Evolutionary conservation across 2,329 filamentous ascomycete genomes (phyloP), one percentile per base, ranked within the genome.

Genomic region (Triangularia setosa): DNA sequence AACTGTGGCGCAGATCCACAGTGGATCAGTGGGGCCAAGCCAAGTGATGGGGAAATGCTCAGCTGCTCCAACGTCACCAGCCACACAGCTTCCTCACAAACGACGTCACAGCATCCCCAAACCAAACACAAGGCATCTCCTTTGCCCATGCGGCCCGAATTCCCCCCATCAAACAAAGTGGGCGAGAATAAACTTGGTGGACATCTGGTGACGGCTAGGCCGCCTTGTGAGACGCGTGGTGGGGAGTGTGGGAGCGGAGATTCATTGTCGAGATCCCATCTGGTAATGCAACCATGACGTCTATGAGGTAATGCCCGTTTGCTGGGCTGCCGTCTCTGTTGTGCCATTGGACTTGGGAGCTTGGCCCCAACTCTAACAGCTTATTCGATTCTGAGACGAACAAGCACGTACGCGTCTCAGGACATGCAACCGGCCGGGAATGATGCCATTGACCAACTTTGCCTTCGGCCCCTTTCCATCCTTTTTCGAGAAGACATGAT

Each of bases 221-320:
- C 23, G 52, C 23, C 23, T 27, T 55, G 52, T 5, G 21, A 53
- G 48, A 18, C 18, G 2, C 24, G 21, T 25, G 4, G 48, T 14
- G 30, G 5, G 30, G 30, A 35, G 30, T 40, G 35, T 28, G 35
- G 11, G 8, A 18, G 16, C 21, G 14, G 24, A 28, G 52, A 16
- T 55, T 55, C 52, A 25, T 25, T 55, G 21, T 25, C 27, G n/a
- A 4, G 5, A n/a, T 55, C 14, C 2, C 7, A 24, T 28, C 52
- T 55, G 40, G 52, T 3, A 18, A 55, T 28, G 23, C 35, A 55
- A 27, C 61, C 16, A 62, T 67, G 67, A 69, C 66, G 67, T 64
- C 55, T 52, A 65, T 66, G 67, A 69, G 61, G 66, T 68, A 69
- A 69, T 61, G 55, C 18, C 25, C 16, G 55, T 16, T 18, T 35